Evolutionary conservation across 768 basidiomycete species (phyloP), one percentile per base, ranked within the genome.

Genomic region (Pleurotus tuoliensis): DNA sequence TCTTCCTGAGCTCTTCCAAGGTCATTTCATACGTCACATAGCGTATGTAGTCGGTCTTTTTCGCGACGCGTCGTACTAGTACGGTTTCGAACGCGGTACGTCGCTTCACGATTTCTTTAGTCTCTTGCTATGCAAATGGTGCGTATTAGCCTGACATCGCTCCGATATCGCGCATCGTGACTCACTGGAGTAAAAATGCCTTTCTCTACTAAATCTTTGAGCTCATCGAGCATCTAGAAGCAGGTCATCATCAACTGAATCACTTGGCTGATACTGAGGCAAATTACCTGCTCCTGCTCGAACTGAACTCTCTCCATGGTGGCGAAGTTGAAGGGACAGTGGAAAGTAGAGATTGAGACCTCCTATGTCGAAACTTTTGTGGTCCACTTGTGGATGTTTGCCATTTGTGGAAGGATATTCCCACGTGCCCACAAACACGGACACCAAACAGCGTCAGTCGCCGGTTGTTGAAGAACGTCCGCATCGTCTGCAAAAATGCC

Each of bases 1-100:
- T 92, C 63, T 82, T 77, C 27, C 92, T 76, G 62, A 97, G 71
- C 38, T 85, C 82, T 68, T 97, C 94, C 45, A 97, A 78, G 9
- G 81, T 81, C 85, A 93, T 94, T 73, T 95, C 93, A 68, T 94
- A 97, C 4, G 88, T 80, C n/a, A 83, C 87, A 75, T 98, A 98
- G 25, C 91, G 87, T 67, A 96, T 72, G 72, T 86, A 97, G 71
- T 98, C 94, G 9, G 82, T 76, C 71, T 94, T 95, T 70, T 88
- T 86, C 4, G 92, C 86, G 37, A 91, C 80, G 50, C 92, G 82
- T 40, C 94, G 82, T 6, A 98, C 83, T 46, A 98, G 82, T 1
- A 88, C 81, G 0, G 82, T 87, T 74, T 98, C 94, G 66, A 91
- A 92, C 38, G 74, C 77, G 5, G 92, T 95, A 24, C 94, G 81